These are phyloP conservation scores for Entrophospora sp. DNA, from an alignment of 192 early-diverging fungal genomes.

Conservation along the genomic window DNA sequence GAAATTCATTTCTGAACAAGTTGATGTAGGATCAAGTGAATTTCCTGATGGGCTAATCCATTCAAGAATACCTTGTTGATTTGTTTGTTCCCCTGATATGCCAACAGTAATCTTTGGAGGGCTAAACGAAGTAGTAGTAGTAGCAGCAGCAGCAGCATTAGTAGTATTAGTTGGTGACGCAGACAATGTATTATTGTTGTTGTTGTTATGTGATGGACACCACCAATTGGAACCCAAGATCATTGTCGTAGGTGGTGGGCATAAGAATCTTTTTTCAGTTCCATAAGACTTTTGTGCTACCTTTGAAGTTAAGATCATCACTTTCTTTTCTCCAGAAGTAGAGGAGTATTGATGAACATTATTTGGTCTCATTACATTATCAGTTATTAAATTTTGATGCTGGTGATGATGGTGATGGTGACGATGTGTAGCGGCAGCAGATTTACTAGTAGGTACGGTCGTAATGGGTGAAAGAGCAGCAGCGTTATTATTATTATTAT, in stretches of 20 bases:
- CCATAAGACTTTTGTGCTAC: constrained; percentile 93
- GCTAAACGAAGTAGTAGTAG: constrained; percentile 16
- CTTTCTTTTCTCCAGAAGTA: constrained; percentile 47
- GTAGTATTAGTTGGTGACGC: background rate
- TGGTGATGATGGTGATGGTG: background rate
- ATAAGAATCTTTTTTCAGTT: constrained; percentile 81
- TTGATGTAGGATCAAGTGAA: constrained; percentile 32
- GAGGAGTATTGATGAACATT: constrained; percentile 41
- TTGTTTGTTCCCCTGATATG: constrained; percentile 47
- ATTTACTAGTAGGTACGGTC: no score
- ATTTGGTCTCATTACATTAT: constrained; percentile 23
- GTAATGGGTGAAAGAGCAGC: no score
- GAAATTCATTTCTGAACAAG: constrained; percentile 39
- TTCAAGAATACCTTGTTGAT: constrained; percentile 44
- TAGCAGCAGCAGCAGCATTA: background rate
- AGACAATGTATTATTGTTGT: no score
- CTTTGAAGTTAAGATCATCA: constrained; percentile 74
- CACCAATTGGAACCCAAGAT: constrained; percentile 68
- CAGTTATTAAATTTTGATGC: constrained; percentile 4
- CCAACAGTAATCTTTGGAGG: constrained; percentile 49
- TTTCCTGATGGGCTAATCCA: constrained; percentile 46
- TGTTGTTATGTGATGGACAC: constrained; percentile 32
- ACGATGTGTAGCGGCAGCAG: no score
- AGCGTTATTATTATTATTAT: no score
- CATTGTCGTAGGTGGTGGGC: constrained; percentile 74